Evolutionary conservation across 495 filamentous ascomycete genomes (phyloP), one percentile per base, ranked within the genome.

Genomic region (Rostrohypoxylon terebratum): DNA sequence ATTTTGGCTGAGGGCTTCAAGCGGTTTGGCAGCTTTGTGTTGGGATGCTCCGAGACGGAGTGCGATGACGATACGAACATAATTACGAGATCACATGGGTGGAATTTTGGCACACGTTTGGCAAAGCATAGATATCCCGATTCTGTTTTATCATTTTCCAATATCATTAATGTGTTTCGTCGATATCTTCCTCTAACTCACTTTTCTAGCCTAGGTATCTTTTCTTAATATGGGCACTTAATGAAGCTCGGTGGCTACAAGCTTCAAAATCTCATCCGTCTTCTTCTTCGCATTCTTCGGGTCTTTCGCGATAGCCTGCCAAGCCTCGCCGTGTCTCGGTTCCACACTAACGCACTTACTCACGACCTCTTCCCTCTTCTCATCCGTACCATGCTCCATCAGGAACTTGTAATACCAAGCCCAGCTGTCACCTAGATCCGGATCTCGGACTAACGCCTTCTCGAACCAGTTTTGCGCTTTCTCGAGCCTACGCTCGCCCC

Each of bases 331-430:
- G 81, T 98, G 94, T 73, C 89, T 90, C 10, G 96, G 96, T 78
- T 97, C 94, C 14, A 87, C 91, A 34, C 89, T 72, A 23, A 90
- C 80, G 75, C 91, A 93, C 81, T 94, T 95, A 40, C 82, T 83
- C 10, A 96, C 74, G 51, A 96, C 89, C 71, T 97, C 94, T 18
- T 82, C 84, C 75, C 91, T 82, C 90, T 97, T 97, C 81, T 98
- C 96, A 78, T 91, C 91, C 25, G 92, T 97, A 4, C 96, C 96
- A 83, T 99, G 93, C 85, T 96, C 90, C 68, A 87, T 65, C 73
- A 98, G 77, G 76, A 98, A 99, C 81, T 95, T 96, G 80, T 92
- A 96, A 75, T 97, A 99, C 95, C 95, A 99, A 42, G 93, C 96
- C 96, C 96, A 99, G 5, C 90, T 93, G 82, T 99, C 96, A 34